These are phyloP conservation scores for Cyberlindnera bimundalis DNA, from an alignment of 805 yeast species.

Conservation along the genomic window DNA sequence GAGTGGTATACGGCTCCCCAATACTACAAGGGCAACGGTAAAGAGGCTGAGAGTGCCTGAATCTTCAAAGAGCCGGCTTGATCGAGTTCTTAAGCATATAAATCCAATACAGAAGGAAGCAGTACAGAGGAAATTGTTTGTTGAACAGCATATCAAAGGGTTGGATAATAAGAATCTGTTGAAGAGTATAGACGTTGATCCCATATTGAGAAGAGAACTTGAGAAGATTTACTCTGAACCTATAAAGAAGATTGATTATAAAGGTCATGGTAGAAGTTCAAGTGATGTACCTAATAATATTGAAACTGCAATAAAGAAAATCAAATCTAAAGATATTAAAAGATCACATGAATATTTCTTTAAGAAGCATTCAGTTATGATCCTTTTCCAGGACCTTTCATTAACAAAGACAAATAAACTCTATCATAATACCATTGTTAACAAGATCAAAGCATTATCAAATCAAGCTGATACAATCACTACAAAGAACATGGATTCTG, in stretches of 20 bases:
- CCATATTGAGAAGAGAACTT: conserved; percentile 13
- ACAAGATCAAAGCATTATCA: conserved; percentile 5
- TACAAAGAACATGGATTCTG: conserved; percentile 10
- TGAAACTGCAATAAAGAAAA: conserved; percentile 5
- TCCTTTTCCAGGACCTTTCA: conserved; percentile 12
- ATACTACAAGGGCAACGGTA: background rate
- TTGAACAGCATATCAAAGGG: conserved; percentile 16
- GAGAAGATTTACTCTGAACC: conserved; percentile 9
- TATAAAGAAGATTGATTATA: conserved; percentile 4
- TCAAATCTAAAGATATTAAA: conserved; percentile 7
- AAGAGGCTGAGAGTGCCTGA: background rate
- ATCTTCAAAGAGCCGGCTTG: background rate
- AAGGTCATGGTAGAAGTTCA: conserved; percentile 3
- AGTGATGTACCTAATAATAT: conserved; percentile 8
- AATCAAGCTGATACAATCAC: conserved; percentile 5
- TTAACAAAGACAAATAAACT: conserved; percentile 12
- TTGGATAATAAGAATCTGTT: conserved; percentile 2
- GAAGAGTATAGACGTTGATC: conserved; percentile 10
- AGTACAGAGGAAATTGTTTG: conserved; percentile 14
- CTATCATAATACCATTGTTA: conserved; percentile 7
- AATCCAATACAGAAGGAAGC: conserved; percentile 16
- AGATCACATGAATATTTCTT: conserved; percentile 5
- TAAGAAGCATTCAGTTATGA: conserved; percentile 7
- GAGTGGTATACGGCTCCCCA: conserved; percentile 4
- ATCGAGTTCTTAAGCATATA: conserved; percentile 8